A percentile compares a stretch with the other conserved stretches of the same genome.
Conservation (phyloP, 306 rosid genomes). For the Bauhinia variegata region DNA sequence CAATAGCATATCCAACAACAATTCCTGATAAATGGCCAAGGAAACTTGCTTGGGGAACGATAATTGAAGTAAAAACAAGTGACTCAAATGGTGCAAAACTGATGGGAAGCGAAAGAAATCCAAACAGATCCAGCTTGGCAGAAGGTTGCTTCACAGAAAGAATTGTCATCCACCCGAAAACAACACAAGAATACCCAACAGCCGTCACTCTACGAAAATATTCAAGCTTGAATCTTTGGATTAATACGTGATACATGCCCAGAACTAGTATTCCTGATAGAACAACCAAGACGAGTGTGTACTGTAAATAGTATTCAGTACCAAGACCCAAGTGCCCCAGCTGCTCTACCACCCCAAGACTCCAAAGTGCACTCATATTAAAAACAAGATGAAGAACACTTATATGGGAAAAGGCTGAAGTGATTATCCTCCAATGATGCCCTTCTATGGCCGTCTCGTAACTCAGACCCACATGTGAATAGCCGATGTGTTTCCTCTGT, state of each 20-base stretch:
- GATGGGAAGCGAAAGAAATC: constrained; percentile 91
- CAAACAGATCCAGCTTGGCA: constrained; percentile 86
- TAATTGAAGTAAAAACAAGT: constrained; percentile 86
- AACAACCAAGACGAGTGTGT: constrained; percentile 81
- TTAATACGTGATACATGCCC: constrained; percentile 77
- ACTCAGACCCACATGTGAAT: constrained; percentile 93
- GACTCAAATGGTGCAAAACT: constrained; percentile 98
- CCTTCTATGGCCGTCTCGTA: constrained; percentile 90
- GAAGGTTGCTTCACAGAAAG: constrained; percentile 93
- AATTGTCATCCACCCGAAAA: constrained; percentile 99
- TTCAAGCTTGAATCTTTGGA: constrained; percentile 84
- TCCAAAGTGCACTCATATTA: constrained; percentile 98
- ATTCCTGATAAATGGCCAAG: constrained; percentile 94
- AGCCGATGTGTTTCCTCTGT: constrained; percentile 89
- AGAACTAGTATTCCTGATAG: constrained; percentile 77
- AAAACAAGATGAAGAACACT: constrained; percentile 93
- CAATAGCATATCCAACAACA: constrained; percentile 91
- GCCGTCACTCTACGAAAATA: constrained; percentile 87
- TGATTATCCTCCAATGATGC: constrained; percentile 91
- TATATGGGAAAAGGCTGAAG: constrained; percentile 88
- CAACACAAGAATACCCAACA: constrained; percentile 99
- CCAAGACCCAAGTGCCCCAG: constrained; percentile 79
- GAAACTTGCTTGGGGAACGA: constrained; percentile 97
- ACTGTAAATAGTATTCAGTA: constrained; percentile 84
- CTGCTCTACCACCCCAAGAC: constrained; percentile 85